Evolutionary conservation across 2,329 filamentous ascomycete species (phyloP), one percentile per base, ranked within the genome.

Genomic region (Pseudomassariella vexata): DNA sequence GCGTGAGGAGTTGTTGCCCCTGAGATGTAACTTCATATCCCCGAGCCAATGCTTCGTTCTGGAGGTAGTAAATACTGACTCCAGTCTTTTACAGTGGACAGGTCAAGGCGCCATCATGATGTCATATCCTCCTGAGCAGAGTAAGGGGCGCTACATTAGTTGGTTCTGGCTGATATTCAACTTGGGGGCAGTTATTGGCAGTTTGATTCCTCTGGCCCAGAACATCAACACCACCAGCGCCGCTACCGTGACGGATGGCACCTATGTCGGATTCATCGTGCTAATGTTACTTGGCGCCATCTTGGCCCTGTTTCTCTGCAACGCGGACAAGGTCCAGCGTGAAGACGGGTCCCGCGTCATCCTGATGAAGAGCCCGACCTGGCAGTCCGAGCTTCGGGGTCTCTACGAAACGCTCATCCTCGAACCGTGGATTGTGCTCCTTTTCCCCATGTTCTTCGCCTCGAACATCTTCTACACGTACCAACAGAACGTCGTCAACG

Each of bases 161-260:
- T 80, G 79, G 65, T 95, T 95, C 63, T 95, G 89, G 89, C 79
- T 88, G 56, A 94, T 95, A 50, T 95, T 95, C 71, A 95, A 95
- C 60, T 60, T 89, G 37, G 89, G 89, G 47, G 88, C 80, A 48
- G 88, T 95, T 39, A 86, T 95, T 56, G 89, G 89, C 40, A 79
- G 81, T 50, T 60, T 81, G 48, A 84, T 87, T 39, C 81, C 82
- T n/a, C 72, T 87, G 5, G 82, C 72, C 41, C 71, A 85, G 57
- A 85, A 85, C 60, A 71, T 85, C 50, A 57, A 85, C 61, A 69
- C 55, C 10, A 60, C 24, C 21, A 50, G 51, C 28, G 61, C 59
- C 10, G 76, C 79, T 28, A 70, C 54, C 24, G n/a, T n/a, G n/a
- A n/a, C n/a, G n/a, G 78, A 85, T 47, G 82, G 82, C 27, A 87